Evolutionary conservation across 2,329 filamentous ascomycete genomes (phyloP), one percentile per base, ranked within the genome.

Genomic region (Clarireedia homoeocarpa): DNA sequence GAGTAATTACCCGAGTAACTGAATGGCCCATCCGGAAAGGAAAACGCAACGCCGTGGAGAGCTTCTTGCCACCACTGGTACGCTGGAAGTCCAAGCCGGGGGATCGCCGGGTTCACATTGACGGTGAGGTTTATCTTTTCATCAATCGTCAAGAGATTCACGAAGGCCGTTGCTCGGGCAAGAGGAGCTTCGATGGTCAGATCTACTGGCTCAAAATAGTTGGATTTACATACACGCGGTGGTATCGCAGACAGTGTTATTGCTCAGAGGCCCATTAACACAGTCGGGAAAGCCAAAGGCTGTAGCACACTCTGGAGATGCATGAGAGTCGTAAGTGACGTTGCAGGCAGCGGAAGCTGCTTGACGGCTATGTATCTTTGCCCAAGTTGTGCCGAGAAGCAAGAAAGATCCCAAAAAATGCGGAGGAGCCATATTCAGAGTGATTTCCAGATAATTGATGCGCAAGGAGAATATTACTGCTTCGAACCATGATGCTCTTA

Each of bases 21-120:
- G 30, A 34, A 34, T 12, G 30, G 30, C 30, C 30, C 30, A 4
- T 34, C 30, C 4, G 30, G 30, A 4, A 34, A 34, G 30, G 30
- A 34, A 12, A 34, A 34, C 30, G 78, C 82, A 0, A 87, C 72
- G 1, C 84, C 84, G 63, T 86, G 84, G 0, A 86, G 75, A 1
- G 78, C 82, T 67, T 83, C 81, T 46, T 74, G 78, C 80, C 81
- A 85, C 73, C 81, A 83, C 61, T 80, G 72, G 61, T 86, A 86
- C 0, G 75, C 66, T 14, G 62, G 58, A 23, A 66, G 53, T 5
- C 64, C 63, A 24, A 66, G 51, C 9, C 62, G 51, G 17, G 59
- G 30, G 10, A 61, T 58, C 4, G 63, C 64, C 6, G 56, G 57
- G 27, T 53, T 59, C 15, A 44, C 47, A 15, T 56, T 61, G 3